Conservation (phyloP, 306 rosid genomes). For the Albizia julibrissin region DNA sequence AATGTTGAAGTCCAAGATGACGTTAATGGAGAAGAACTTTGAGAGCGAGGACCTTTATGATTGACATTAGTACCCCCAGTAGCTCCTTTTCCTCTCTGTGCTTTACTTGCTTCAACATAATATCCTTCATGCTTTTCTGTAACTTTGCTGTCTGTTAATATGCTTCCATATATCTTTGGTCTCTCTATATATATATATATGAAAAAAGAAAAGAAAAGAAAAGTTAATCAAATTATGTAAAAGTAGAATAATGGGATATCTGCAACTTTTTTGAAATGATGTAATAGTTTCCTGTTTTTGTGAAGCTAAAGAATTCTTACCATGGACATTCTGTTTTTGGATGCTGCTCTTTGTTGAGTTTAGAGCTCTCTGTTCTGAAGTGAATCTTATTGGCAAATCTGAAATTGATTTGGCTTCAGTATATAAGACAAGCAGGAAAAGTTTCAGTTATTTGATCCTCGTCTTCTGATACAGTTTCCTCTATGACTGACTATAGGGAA, state of each 20-base stretch:
- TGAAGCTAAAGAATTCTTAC: neutral
- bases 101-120: neutral
- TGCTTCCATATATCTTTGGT: constrained; percentile 2
- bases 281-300: neutral
- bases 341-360: no score
- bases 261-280: neutral
- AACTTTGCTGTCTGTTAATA: neutral
- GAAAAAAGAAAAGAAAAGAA: fast-evolving
- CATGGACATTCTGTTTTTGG: constrained; percentile 8
- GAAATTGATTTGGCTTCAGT: constrained; percentile 21
- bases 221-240: neutral
- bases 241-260: neutral
- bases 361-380: constrained; percentile 23
- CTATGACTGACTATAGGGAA: neutral
- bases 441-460: neutral
- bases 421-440: constrained; percentile 20
- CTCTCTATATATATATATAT: neutral
- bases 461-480: neutral
- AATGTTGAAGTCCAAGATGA: neutral
- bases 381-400: neutral
- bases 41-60: neutral
- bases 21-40: neutral
- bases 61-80: neutral
- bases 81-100: constrained; percentile 22
- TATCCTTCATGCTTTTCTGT: neutral